Evolutionary conservation across 257 asterid genomes (phyloP), one percentile per base, ranked within the genome.

Genomic region (Perilla frutescens): DNA sequence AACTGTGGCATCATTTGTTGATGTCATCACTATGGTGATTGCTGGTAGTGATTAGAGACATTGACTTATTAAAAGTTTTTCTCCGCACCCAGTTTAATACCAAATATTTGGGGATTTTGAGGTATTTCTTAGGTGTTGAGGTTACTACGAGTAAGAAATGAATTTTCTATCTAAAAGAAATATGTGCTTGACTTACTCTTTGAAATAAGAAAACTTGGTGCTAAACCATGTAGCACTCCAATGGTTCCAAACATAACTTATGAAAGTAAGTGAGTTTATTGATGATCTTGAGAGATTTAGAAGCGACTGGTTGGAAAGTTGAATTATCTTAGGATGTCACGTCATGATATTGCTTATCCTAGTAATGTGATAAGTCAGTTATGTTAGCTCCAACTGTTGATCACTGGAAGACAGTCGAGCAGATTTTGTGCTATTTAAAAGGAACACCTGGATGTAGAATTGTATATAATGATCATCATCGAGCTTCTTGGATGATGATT

Each of bases 241-340:
- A 77, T 58, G 58, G 43, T 51, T 26, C 65, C 47, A 2, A 76
- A 68, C 55, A 4, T 56, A 72, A 15, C 57, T 77, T 7, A n/a
- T 11, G 7, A 73, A 8, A 13, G 31, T 1, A n/a, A 62, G 41
- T 8, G 54, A 29, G 20, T 8, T 43, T 12, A 39, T 53, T 32
- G 34, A 56, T 11, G 45, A 70, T 44, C 58, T 47, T 40, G 9
- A 31, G n/a, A 41, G 31, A 61, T 71, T 14, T 29, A 34, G 26
- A 31, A 71, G 0, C 26, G 49, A 32, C 1, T 55, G 12, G 41
- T 65, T 65, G 51, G 14, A 14, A 43, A 65, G 3, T 31, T 43
- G 15, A 64, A 53, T 10, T 65, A 31, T 58, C 40, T 10, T 32
- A 10, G 20, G 1, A 40, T 58, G 20, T 4, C 43, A 32, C 8